Evolutionary conservation across 2,329 filamentous ascomycete genomes (phyloP).

Genomic region (Colletotrichum somersetense): DNA sequence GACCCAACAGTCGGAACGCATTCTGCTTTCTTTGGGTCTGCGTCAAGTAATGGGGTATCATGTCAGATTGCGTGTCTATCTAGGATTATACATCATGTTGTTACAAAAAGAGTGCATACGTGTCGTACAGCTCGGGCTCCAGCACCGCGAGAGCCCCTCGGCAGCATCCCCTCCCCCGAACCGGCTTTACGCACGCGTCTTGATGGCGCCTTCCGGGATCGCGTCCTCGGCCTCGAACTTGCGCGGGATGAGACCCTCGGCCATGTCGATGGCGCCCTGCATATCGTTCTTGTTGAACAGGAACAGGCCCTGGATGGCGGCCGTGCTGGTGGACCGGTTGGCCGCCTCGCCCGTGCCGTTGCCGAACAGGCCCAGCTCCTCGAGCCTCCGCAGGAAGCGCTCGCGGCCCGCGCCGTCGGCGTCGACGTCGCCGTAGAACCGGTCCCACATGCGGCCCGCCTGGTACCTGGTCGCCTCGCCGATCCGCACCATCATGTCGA

Average conservation of each 20-base stretch:
- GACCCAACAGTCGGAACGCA: background rate
- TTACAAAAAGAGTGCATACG: constrained; percentile 26
- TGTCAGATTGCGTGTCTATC: constrained; percentile 12
- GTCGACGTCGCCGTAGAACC: constrained; percentile 92
- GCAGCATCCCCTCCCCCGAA: too few relatives aligned
- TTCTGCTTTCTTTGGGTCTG: background rate
- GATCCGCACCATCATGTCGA: constrained; percentile 92
- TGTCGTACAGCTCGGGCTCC: background rate
- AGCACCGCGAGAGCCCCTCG: too few relatives aligned
- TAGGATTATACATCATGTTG: constrained; percentile 31
- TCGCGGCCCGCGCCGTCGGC: constrained; percentile 69
- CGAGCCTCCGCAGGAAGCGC: constrained; percentile 78
- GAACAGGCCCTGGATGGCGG: constrained; percentile 93
- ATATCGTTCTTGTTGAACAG: constrained; percentile 94
- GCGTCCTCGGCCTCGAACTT: constrained; percentile 65
- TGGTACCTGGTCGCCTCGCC: constrained; percentile 90
- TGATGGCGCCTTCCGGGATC: constrained; percentile 55
- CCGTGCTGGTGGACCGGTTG: constrained; percentile 79
- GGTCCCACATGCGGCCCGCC: constrained; percentile 89
- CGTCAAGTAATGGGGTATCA: constrained; percentile 14
- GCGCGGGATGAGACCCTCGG: constrained; percentile 72
- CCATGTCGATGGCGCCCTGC: constrained; percentile 86
- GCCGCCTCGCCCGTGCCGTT: constrained; percentile 63
- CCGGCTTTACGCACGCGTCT: constrained; percentile 52
- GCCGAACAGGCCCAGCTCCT: constrained; percentile 77